phyloP scores from a whole-genome alignment of 305 asterid genomes.

The Fraxinus floribunda region DNA sequence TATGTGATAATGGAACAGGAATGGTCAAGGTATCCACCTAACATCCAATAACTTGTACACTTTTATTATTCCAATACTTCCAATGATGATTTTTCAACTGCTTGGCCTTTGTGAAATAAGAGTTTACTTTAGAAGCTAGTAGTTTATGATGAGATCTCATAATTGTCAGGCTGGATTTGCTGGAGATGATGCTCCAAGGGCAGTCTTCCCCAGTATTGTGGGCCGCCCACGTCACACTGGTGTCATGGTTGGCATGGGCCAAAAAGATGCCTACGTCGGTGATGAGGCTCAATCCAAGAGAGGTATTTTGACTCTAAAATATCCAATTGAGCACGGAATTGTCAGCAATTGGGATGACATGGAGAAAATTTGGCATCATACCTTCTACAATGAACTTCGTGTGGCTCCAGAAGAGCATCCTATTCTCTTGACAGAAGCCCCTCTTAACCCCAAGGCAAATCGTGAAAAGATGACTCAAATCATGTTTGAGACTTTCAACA shows the following conservation, averaged over 20 bases:
- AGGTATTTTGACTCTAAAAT: constrained; percentile 71
- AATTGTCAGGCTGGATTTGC: constrained; percentile 79
- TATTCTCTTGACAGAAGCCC: constrained; percentile 66
- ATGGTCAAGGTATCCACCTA: constrained; percentile 72
- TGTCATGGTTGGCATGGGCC: constrained; percentile 92
- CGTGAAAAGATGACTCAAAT: constrained; percentile 87
- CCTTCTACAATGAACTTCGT: constrained; percentile 74
- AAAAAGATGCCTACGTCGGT: constrained; percentile 78
- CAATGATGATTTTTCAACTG: neutral
- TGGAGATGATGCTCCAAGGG: constrained; percentile 93
- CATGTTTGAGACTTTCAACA: constrained; percentile 80
- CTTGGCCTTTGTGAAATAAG: neutral
- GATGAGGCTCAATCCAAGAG: constrained; percentile 83
- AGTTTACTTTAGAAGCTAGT: constrained; percentile 11
- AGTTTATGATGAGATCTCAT: neutral
- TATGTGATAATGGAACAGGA: constrained; percentile 91
- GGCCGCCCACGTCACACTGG: constrained; percentile 91
- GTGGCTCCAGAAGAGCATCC: constrained; percentile 85
- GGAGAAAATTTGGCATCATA: constrained; percentile 91
- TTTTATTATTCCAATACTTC: neutral
- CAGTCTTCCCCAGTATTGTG: constrained; percentile 83
- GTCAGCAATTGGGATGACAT: constrained; percentile 93
- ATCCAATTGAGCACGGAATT: constrained; percentile 80
- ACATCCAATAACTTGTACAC: neutral
- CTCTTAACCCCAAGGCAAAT: constrained; percentile 72